Evolutionary conservation across 345 rosid species (phyloP), one percentile per base, ranked within the genome.

Genomic region (Eucalyptus regnans): DNA sequence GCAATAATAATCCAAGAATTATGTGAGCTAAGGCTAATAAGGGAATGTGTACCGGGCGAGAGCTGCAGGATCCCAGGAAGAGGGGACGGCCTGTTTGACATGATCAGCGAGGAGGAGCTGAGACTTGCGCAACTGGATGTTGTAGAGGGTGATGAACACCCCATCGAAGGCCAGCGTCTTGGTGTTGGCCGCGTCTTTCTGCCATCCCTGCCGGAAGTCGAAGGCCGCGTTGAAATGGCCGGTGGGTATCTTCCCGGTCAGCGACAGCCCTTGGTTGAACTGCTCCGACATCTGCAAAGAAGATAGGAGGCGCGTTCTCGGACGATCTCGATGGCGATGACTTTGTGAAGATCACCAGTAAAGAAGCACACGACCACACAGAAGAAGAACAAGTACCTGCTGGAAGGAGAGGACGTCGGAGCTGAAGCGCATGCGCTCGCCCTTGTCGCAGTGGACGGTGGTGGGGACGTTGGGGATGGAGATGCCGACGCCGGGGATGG

Each of bases 161-260:
- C 95, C 95, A 86, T 93, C 95, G 89, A 93, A 93, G 89, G 95
- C 91, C 84, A 93, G 93, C 88, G 94, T 90, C 90, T 93, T 93
- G 49, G 95, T 93, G 87, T 90, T 91, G 62, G 95, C 95, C n/a
- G 94, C 95, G 86, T 93, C 95, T 50, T 88, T 91, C 91, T 93
- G 95, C 95, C 95, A 93, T 29, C 92, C 91, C 31, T 91, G 89
- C 86, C 93, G 88, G 89, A 90, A 92, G 66, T 91, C 94, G 84
- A 93, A 93, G 89, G 91, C 93, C 52, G 93, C 50, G 89, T 92
- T 93, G 93, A 93, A 93, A 46, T 90, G 93, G 56, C 95, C 95
- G 13, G 93, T 90, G 12, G 95, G 95, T 60, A 93, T 92, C 93
- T 91, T 93, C 87, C 95, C 95, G 37, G 94, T 90, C 88, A 93